Conservation (phyloP, 163 green algal genomes). For the Chloroidium sp. region DNA sequence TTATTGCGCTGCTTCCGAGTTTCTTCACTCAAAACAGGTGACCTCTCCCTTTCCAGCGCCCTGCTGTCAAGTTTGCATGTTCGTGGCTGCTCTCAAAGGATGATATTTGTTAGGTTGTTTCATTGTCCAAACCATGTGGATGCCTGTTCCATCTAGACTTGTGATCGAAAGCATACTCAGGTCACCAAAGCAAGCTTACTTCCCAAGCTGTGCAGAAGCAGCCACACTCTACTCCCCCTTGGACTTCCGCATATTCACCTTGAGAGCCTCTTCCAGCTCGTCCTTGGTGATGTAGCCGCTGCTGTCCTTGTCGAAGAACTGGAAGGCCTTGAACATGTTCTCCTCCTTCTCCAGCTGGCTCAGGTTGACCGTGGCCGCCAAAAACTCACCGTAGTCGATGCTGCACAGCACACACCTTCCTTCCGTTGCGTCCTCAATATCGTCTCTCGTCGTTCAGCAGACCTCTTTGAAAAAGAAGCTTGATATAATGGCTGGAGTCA, state of each 20-base stretch:
- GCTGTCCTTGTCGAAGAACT: conserved; percentile 64
- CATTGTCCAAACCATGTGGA: neutral
- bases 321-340: conserved; percentile 52
- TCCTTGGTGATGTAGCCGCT: conserved; percentile 53
- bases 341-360: conserved; percentile 64
- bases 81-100: too few relatives aligned
- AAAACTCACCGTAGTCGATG: conserved; percentile 96
- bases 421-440: neutral
- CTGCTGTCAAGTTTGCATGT: too few relatives aligned
- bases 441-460: too few relatives aligned
- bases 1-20: too few relatives aligned
- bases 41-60: too few relatives aligned
- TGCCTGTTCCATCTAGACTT: neutral
- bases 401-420: conserved; percentile 9
- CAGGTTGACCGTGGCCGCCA: conserved; percentile 86
- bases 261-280: conserved; percentile 56
- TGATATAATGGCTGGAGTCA: too few relatives aligned
- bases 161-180: neutral
- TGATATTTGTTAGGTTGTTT: neutral
- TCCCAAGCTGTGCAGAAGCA: neutral
- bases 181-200: neutral
- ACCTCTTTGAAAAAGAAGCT: too few relatives aligned
- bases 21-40: too few relatives aligned
- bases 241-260: conserved; percentile 1
- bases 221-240: neutral